phyloP scores from a whole-genome alignment of 495 filamentous ascomycete genomes.

The Tetracladium marchalianum region DNA sequence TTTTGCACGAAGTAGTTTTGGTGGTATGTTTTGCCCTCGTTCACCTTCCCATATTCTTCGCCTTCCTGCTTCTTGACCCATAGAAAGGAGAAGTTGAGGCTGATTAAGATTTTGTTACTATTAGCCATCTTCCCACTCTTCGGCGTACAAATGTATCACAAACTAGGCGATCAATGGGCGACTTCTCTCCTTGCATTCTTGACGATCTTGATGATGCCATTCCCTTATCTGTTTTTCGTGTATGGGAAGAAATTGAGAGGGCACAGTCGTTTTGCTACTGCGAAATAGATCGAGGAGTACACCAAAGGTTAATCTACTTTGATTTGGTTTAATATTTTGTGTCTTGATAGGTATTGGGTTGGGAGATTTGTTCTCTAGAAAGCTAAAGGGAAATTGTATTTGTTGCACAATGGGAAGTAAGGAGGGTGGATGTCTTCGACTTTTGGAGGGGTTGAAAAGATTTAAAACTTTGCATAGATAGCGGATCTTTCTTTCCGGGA shows the following conservation, averaged over 20 bases:
- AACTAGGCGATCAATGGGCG: conserved; percentile 42
- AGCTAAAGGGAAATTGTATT: too few species aligned
- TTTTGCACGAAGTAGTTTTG: conserved; percentile 74
- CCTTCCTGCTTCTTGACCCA: background rate
- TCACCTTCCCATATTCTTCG: background rate
- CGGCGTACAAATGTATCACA: conserved; percentile 40
- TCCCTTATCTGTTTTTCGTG: conserved; percentile 31
- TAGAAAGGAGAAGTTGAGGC: conserved; percentile 1
- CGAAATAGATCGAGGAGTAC: background rate
- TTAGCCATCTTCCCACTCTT: conserved; percentile 39
- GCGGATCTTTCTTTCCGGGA: too few species aligned
- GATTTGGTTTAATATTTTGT: too few species aligned
- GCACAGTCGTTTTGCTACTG: conserved; percentile 34
- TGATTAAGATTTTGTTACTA: conserved; percentile 12
- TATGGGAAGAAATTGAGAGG: conserved; percentile 39
- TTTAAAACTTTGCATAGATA: too few species aligned
- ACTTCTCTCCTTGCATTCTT: conserved; percentile 37
- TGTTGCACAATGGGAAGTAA: too few species aligned
- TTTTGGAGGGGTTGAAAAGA: too few species aligned
- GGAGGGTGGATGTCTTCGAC: too few species aligned
- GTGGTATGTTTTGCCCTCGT: conserved; percentile 51
- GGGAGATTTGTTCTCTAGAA: too few species aligned
- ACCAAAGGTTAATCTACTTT: background rate
- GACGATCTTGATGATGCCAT: conserved; percentile 35
- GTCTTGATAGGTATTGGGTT: too few species aligned